Base-by-base conservation (phyloP, 352 stramenopile species). In the Pythium folliculosum region DNA sequence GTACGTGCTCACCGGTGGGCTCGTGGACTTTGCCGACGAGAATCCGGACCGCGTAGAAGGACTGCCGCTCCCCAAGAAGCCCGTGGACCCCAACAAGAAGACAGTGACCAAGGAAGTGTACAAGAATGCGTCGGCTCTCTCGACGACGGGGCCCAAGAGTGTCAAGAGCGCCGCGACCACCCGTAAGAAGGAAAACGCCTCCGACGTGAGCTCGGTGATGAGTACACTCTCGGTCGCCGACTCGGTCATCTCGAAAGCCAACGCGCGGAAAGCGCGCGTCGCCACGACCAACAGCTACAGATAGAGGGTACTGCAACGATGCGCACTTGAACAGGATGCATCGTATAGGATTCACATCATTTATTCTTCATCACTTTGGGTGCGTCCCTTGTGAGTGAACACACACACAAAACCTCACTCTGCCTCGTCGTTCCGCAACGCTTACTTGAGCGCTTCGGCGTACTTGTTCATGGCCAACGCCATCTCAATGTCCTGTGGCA, bases 401-500 rank as follows among this genome's bases (percentile, higher is more conserved):
- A 47, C 23, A 47, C 23, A 30, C 6, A 56, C 23, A 58, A 40
- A 65, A 49, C 21, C 9, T 43, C 1, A 9, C 6, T 8, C 45
- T 22, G 9, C 13, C 40, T 19, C 17, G 40, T 47, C 14, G 17
- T 7, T 43, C 37, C 37, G 9, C 37, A 43, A 43, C 37, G 37
- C n/a, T 69, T 43, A 71, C 57, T 71, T 55, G 37, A 83, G 32
- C 13, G 63, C 63, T 9, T 82, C 55, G 0, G 84, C 80, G 67
- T 82, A 92, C 60, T 76, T 78, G 73, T 93, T 88, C 85, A 93
- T 89, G 35, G 84, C 80, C n/a, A 80, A 63, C 3, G 85, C 85
- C 77, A 91, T 88, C 13, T 77, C 61, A 40, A 91, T 69, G 38
- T 93, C 85, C 81, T 89, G 54, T 17, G 48, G 14, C 23, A 56